A percentile compares a stretch with the other conserved stretches of the same genome.
phyloP scores from a whole-genome alignment of 352 stramenopile genomes.

The Pythium guiyangense region DNA sequence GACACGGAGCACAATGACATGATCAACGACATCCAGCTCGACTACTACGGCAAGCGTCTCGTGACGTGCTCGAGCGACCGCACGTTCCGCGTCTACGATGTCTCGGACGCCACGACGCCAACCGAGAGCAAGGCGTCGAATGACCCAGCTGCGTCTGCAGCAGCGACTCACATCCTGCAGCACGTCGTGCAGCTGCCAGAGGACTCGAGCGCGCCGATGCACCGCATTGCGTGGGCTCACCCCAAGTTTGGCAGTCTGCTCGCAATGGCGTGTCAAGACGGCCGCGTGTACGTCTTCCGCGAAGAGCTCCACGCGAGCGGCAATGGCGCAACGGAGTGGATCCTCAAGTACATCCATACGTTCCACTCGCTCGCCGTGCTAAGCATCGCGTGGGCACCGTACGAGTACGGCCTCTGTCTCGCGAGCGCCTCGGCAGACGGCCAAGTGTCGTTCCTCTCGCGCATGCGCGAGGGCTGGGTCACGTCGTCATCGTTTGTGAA shows the following conservation, averaged over 20 bases:
- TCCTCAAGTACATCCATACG: conserved; percentile 70
- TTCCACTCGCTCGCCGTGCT: conserved; percentile 71
- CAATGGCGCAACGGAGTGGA: conserved; percentile 59
- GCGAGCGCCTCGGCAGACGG: conserved; percentile 74
- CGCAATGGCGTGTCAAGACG: conserved; percentile 73
- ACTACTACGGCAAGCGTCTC: conserved; percentile 86
- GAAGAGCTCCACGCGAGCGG: conserved; percentile 64
- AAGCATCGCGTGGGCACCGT: conserved; percentile 82
- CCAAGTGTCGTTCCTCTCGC: conserved; percentile 80
- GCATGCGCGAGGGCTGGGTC: conserved; percentile 79
- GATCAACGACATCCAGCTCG: conserved; percentile 87
- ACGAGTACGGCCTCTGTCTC: conserved; percentile 84
- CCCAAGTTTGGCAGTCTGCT: conserved; percentile 82
- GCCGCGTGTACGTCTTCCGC: conserved; percentile 83
- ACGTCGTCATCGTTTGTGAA: conserved; percentile 72
- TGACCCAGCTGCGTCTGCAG: background rate
- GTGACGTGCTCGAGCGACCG: conserved; percentile 78
- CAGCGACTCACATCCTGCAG: conserved; percentile 34
- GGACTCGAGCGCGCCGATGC: conserved; percentile 63
- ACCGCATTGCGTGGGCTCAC: conserved; percentile 82
- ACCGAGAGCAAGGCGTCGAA: conserved; percentile 13
- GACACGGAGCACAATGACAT: conserved; percentile 88
- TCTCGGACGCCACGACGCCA: conserved; percentile 43
- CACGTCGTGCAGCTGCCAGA: conserved; percentile 57
- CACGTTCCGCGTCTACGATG: conserved; percentile 83